Evolutionary conservation across 2,329 filamentous ascomycete species (phyloP).

Genomic region (Botryotinia convoluta): DNA sequence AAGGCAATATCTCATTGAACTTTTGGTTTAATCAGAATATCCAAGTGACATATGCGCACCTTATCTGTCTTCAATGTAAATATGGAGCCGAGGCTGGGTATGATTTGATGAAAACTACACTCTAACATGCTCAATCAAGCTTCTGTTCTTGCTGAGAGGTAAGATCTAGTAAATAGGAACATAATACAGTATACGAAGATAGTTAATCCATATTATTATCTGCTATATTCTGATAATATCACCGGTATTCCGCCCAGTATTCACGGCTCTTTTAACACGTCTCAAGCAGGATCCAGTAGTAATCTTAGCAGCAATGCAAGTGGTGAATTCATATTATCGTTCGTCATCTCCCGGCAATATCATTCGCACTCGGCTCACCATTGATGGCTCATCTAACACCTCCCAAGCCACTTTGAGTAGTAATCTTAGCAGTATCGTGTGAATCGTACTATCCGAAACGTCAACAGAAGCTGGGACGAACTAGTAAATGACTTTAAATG

Average conservation of each 20-base stretch:
- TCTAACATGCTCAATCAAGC: background rate
- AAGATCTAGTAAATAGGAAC: background rate
- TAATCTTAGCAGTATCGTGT: constrained; percentile 3
- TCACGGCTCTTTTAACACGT: background rate
- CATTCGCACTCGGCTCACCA: background rate
- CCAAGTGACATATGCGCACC: background rate
- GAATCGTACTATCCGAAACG: background rate
- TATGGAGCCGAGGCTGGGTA: background rate
- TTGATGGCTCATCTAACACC: background rate
- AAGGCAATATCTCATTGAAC: background rate
- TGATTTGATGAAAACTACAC: background rate
- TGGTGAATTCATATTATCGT: background rate
- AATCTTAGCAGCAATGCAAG: background rate
- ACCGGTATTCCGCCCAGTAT: background rate
- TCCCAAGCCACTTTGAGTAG: background rate
- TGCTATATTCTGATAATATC: background rate
- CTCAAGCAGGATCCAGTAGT: background rate
- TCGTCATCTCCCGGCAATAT: background rate
- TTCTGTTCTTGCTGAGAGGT: background rate
- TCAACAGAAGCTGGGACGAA: background rate
- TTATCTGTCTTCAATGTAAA: background rate
- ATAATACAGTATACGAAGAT: background rate
- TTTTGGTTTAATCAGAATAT: background rate
- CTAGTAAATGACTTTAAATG: constrained; percentile 3
- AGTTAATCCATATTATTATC: background rate